Evolutionary conservation across 2,329 filamentous ascomycete genomes (phyloP).

Genomic region (Xylaria multiplex): DNA sequence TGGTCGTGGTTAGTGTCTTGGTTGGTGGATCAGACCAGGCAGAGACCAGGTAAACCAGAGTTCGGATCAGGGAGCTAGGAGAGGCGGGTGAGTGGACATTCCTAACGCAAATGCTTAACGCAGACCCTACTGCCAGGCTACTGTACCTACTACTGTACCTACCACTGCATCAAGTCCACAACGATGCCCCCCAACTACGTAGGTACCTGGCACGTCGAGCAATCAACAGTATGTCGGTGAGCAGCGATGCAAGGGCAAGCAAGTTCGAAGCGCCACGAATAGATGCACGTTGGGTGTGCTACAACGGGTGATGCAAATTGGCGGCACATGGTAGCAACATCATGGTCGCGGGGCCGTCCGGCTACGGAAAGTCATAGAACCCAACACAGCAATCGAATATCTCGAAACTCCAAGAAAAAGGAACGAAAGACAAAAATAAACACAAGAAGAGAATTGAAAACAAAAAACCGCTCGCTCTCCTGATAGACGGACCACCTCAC

Average conservation of each 20-base stretch:
- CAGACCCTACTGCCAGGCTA: conserved; percentile 15
- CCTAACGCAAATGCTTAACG: neutral
- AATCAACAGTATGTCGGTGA: conserved; percentile 30
- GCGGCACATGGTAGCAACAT: conserved; percentile 2
- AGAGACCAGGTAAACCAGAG: no score
- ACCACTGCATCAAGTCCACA: conserved; percentile 8
- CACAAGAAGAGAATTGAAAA: neutral
- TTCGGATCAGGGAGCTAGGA: no score
- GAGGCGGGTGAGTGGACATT: conserved; percentile 9
- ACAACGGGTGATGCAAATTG: neutral
- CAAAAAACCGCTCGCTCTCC: conserved; percentile 24
- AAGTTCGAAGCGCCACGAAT: conserved; percentile 8
- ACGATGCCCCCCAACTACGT: conserved; percentile 2
- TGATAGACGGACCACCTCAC: conserved; percentile 31
- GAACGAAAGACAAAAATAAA: neutral
- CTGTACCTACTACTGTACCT: conserved; percentile 19
- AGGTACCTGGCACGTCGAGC: conserved; percentile 5
- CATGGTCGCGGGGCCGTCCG: conserved; percentile 12
- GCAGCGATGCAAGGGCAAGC: conserved; percentile 13
- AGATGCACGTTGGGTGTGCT: conserved; percentile 5
- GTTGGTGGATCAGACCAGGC: no score
- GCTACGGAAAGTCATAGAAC: no score
- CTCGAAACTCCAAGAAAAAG: no score
- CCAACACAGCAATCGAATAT: neutral
- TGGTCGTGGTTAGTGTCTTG: no score